Conservation (phyloP, 2,329 filamentous ascomycete genomes). For the Sarocladium kiliense region DNA sequence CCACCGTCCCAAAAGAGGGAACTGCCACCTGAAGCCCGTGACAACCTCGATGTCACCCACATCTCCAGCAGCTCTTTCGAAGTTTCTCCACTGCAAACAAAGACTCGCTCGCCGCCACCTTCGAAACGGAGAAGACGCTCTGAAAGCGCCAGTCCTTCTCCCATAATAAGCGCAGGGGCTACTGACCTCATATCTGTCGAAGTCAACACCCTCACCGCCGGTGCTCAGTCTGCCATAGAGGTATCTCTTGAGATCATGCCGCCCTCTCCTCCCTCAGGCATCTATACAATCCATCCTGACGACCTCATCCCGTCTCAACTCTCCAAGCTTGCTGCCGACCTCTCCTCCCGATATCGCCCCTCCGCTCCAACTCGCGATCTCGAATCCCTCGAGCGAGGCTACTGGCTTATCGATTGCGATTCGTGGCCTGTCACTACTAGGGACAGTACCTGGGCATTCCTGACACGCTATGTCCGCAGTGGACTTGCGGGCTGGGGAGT, state of each 20-base stretch:
- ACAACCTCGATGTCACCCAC: constrained; percentile 25
- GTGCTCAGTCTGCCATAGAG: too few species aligned
- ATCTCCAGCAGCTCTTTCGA: constrained; percentile 17
- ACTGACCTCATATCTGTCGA: neutral
- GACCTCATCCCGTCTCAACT: constrained; percentile 56
- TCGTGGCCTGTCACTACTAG: constrained; percentile 46
- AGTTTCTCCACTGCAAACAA: neutral
- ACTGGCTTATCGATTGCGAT: constrained; percentile 64
- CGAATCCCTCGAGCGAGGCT: constrained; percentile 64
- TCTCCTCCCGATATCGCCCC: constrained; percentile 50
- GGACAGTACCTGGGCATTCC: constrained; percentile 54
- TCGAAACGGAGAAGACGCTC: neutral
- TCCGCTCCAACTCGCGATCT: constrained; percentile 16
- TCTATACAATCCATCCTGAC: constrained; percentile 35
- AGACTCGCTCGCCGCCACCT: neutral
- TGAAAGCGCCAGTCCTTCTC: neutral
- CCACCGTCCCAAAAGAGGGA: neutral
- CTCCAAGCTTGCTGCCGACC: constrained; percentile 41
- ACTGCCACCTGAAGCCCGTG: constrained; percentile 9
- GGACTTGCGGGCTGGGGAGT: constrained; percentile 64
- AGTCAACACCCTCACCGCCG: neutral
- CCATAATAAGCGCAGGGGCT: neutral
- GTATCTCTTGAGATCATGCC: constrained; percentile 44
- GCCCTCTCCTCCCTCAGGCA: constrained; percentile 46
- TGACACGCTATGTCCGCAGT: constrained; percentile 53